Conservation (phyloP, 257 asterid species). For the Penstemon davidsonii region DNA sequence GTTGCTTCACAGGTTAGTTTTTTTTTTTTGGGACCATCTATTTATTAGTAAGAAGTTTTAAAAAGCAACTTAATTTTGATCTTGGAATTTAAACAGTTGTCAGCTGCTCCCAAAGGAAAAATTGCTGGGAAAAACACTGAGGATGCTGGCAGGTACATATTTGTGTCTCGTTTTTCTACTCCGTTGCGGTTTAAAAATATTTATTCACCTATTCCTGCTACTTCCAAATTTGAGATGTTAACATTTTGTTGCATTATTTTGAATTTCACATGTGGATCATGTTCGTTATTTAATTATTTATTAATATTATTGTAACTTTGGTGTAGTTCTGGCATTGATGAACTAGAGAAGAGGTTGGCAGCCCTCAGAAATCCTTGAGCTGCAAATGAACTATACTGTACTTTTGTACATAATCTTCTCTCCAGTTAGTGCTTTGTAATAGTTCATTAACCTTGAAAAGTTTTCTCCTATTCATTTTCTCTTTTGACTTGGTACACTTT, state of each 20-base stretch:
- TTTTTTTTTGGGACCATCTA: conserved; percentile 14
- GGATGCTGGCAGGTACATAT: conserved; percentile 64
- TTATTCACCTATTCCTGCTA: background rate
- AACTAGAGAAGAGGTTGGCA: conserved; percentile 80
- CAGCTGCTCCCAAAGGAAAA: conserved; percentile 92
- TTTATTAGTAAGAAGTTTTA: background rate
- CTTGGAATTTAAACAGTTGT: conserved; percentile 51
- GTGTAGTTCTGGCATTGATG: conserved; percentile 62
- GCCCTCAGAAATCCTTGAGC: conserved; percentile 78
- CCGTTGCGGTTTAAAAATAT: background rate
- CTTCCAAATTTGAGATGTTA: background rate
- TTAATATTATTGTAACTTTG: background rate
- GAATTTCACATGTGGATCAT: background rate
- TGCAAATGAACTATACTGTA: background rate
- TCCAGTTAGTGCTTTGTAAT: background rate
- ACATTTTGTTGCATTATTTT: background rate
- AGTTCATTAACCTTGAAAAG: background rate
- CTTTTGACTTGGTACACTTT: background rate
- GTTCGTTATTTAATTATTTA: background rate
- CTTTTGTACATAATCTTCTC: background rate
- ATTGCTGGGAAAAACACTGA: conserved; percentile 65
- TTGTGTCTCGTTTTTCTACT: background rate
- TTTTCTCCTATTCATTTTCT: background rate
- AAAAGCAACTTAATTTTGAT: conserved; percentile 19
- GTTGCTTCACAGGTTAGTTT: conserved; percentile 87